A percentile compares a stretch with the other conserved stretches of the same genome.
Conservation (phyloP, 2,329 filamentous ascomycete species). For the Apiospora aurea region DNA sequence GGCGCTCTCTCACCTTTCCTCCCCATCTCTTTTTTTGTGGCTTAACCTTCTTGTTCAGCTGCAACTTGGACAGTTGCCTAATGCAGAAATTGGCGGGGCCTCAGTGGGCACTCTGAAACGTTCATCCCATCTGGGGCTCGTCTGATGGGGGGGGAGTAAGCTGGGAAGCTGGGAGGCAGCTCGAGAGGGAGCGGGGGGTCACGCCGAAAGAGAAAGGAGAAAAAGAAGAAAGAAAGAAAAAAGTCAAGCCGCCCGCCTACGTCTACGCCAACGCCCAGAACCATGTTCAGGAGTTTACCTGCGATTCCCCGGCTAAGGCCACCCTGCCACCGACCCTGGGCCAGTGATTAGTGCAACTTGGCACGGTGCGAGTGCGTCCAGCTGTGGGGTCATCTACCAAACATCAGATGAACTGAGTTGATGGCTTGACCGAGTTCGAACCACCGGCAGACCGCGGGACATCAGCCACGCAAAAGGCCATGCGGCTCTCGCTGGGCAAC, state of each 20-base stretch:
- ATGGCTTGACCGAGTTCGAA: not conserved
- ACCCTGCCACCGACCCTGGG: not conserved
- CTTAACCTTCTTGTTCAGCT: slow-evolving; percentile 4
- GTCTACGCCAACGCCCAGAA: not conserved
- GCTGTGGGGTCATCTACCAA: not conserved
- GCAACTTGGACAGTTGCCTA: not conserved
- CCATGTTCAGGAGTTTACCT: slow-evolving; percentile 5
- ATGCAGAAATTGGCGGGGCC: slow-evolving; percentile 7
- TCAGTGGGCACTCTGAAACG: slow-evolving; percentile 14
- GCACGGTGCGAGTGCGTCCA: not conserved
- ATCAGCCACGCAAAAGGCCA: slow-evolving; percentile 16
- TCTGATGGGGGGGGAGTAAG: slow-evolving; percentile 9
- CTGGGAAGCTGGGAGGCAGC: not conserved
- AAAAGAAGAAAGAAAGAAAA: too few species aligned
- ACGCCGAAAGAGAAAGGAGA: not conserved
- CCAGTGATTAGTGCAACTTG: not conserved
- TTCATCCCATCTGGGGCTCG: slow-evolving; percentile 6
- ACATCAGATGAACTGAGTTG: slow-evolving; percentile 15
- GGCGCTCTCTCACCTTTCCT: too few species aligned
- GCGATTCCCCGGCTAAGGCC: not conserved
- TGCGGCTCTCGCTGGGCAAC: slow-evolving; percentile 1
- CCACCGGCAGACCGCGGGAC: not conserved
- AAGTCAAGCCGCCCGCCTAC: not conserved
- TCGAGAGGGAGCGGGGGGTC: not conserved
- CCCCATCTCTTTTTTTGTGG: not conserved